phyloP scores from a whole-genome alignment of 2,329 filamentous ascomycete species.

The Curvularia verruculosa region DNA sequence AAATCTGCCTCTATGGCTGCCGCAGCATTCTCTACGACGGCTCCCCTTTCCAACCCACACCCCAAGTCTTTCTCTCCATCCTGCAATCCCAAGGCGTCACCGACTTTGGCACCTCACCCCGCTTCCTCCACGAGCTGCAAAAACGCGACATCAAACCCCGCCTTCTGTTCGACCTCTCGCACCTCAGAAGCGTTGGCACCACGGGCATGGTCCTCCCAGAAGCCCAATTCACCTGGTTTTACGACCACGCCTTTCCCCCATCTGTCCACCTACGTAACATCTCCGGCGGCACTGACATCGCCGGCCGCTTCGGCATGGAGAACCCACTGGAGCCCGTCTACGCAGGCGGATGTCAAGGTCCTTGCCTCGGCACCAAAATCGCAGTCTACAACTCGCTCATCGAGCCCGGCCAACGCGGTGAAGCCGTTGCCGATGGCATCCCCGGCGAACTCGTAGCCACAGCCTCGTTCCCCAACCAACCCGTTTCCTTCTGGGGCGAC shows the following conservation, averaged over 20 bases:
- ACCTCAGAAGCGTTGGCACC: conserved; percentile 66
- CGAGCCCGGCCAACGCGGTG: conserved; percentile 53
- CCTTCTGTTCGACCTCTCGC: conserved; percentile 66
- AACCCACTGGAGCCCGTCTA: conserved; percentile 74
- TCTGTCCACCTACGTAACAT: conserved; percentile 74
- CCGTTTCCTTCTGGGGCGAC: conserved; percentile 59
- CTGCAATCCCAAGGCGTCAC: conserved; percentile 70
- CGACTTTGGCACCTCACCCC: conserved; percentile 74
- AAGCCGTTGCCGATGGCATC: conserved; percentile 65
- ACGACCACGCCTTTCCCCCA: conserved; percentile 72
- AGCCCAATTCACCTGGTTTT: conserved; percentile 79
- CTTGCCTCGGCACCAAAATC: conserved; percentile 60
- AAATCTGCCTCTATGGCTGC: conserved; percentile 64
- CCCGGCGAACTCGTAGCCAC: conserved; percentile 78
- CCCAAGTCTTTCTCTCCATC: conserved; percentile 67
- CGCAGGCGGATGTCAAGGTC: conserved; percentile 62
- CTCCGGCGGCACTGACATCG: conserved; percentile 78
- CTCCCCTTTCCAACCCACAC: conserved; percentile 75
- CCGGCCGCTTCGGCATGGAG: conserved; percentile 66
- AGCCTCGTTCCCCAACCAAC: conserved; percentile 75
- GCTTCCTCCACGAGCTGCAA: conserved; percentile 76
- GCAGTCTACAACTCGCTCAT: conserved; percentile 65
- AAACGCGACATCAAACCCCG: conserved; percentile 68
- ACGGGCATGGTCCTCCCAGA: conserved; percentile 85
- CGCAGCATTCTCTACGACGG: conserved; percentile 79